These are phyloP conservation scores for Saccharomycopsis babjevae DNA, from an alignment of 805 yeast species.

Conservation along the genomic window DNA sequence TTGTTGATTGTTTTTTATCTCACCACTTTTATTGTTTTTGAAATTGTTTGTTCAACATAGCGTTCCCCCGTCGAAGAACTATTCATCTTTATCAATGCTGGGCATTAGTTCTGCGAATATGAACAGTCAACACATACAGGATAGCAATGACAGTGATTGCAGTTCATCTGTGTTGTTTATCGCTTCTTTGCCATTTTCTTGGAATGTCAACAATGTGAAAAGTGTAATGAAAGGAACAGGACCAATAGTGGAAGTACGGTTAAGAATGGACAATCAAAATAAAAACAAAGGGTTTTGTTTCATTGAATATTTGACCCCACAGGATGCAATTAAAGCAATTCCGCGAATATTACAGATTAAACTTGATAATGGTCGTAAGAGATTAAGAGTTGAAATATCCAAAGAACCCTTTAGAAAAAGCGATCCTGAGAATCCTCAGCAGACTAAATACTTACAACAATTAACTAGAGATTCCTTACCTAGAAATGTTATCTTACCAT, in stretches of 20 bases:
- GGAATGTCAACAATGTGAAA: conserved; percentile 56
- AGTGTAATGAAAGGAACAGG: conserved; percentile 68
- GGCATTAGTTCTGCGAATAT: not conserved
- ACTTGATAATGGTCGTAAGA: conserved; percentile 27
- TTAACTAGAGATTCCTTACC: conserved; percentile 42
- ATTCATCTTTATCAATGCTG: not conserved
- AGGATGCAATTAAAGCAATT: conserved; percentile 41
- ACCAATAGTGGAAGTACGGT: conserved; percentile 53
- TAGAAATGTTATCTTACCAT: conserved; percentile 46
- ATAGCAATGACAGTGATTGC: not conserved
- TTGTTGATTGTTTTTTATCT: conserved; percentile 25
- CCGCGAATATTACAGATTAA: not conserved
- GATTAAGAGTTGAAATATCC: conserved; percentile 46
- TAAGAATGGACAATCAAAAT: conserved; percentile 45
- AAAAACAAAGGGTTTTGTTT: conserved; percentile 54
- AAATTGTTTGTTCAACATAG: conserved; percentile 11
- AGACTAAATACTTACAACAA: conserved; percentile 32
- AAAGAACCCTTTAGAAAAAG: conserved; percentile 40
- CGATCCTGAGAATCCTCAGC: conserved; percentile 23
- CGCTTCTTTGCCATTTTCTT: conserved; percentile 62
- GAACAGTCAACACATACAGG: not conserved
- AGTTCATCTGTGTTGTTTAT: conserved; percentile 38
- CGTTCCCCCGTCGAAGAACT: conserved; percentile 1
- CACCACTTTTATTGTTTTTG: conserved; percentile 1
- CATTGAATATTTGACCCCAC: conserved; percentile 44